phyloP scores from a whole-genome alignment of 1,284 basidiomycete species.

The Bondarzewia mesenterica region DNA sequence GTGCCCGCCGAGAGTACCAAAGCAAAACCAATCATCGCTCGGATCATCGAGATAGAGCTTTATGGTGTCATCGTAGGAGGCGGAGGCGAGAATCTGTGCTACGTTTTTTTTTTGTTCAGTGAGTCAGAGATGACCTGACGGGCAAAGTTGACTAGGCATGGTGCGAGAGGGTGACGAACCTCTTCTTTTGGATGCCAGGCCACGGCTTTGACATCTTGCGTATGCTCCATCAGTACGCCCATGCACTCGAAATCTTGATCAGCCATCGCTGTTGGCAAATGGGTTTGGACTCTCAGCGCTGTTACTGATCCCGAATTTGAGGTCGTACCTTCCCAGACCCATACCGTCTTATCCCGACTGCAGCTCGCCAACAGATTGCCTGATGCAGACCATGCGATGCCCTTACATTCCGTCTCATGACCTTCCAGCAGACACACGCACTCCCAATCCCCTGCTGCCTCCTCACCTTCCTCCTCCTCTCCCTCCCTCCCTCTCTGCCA shows the following conservation, averaged over 20 bases:
- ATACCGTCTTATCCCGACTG: conserved; percentile 94
- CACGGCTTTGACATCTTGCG: conserved; percentile 93
- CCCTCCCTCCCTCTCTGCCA: conserved; percentile 69
- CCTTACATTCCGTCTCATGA: conserved; percentile 97
- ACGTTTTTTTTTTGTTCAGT: no score
- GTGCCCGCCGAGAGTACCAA: conserved; percentile 76
- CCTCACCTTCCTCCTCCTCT: conserved; percentile 31
- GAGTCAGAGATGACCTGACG: no score
- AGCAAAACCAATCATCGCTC: conserved; percentile 91
- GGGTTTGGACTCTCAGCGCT: not conserved
- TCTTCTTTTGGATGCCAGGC: conserved; percentile 95
- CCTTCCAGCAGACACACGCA: conserved; percentile 87
- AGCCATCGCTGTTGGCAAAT: conserved; percentile 27
- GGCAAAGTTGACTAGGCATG: not conserved
- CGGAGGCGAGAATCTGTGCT: conserved; percentile 85
- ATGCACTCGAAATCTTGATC: conserved; percentile 95
- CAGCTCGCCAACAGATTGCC: conserved; percentile 89
- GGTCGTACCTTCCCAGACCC: conserved; percentile 96
- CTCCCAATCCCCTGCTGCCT: conserved; percentile 46
- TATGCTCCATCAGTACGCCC: conserved; percentile 95
- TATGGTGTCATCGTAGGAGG: conserved; percentile 95
- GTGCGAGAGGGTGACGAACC: conserved; percentile 35
- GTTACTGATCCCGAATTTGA: conserved; percentile 2
- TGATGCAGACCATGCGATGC: conserved; percentile 76
- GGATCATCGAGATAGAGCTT: conserved; percentile 94